Conservation (phyloP, 768 basidiomycete species). For the Pulveroboletus sp. region DNA sequence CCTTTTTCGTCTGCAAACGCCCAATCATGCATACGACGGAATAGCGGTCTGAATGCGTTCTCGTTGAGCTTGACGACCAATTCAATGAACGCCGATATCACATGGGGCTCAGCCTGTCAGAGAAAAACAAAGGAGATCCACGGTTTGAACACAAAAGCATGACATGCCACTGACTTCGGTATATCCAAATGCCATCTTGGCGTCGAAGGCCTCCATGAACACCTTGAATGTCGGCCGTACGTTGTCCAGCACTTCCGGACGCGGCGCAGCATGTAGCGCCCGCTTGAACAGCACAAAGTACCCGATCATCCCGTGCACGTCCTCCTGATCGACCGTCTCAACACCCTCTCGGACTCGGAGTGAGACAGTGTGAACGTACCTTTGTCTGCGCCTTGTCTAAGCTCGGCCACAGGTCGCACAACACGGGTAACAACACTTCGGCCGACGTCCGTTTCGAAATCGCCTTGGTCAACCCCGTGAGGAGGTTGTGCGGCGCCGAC, state of each 20-base stretch:
- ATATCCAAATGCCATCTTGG: constrained; percentile 33
- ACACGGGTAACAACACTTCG: constrained; percentile 60
- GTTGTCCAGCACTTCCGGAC: constrained; percentile 61
- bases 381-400: constrained; percentile 33
- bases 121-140: neutral
- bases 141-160: neutral
- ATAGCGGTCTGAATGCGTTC: constrained; percentile 83
- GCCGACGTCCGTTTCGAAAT: constrained; percentile 69
- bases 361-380: too few species aligned
- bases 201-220: constrained; percentile 75
- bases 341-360: too few species aligned
- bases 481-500: constrained; percentile 23
- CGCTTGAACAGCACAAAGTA: constrained; percentile 72
- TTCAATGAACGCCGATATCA: constrained; percentile 78
- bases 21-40: constrained; percentile 93
- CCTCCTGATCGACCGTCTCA: too few species aligned
- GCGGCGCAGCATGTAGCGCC: constrained; percentile 58
- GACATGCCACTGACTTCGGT: constrained; percentile 28
- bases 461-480: constrained; percentile 49
- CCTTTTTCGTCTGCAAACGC: constrained; percentile 62
- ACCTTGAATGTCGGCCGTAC: constrained; percentile 68
- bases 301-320: constrained; percentile 24
- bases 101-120: constrained; percentile 46
- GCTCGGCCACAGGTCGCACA: constrained; percentile 55
- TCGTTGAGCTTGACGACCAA: constrained; percentile 93